Conservation (phyloP, 305 asterid species). For the Stenogyne calaminthoides region DNA sequence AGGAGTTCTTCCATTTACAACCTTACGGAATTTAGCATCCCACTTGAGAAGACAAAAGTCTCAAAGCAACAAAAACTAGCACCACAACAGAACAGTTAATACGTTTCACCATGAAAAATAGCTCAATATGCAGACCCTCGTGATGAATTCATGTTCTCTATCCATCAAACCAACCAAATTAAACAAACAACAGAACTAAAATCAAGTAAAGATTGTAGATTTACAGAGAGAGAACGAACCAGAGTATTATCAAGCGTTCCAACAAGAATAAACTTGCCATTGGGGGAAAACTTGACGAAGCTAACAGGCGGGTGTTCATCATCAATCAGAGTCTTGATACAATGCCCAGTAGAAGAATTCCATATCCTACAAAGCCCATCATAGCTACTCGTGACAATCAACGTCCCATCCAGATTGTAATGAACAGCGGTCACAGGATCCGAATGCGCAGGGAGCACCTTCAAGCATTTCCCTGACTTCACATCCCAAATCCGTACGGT, state of each 20-base stretch:
- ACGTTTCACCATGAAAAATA: neutral
- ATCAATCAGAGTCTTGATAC: conserved; percentile 88
- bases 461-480: conserved; percentile 86
- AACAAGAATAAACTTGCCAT: conserved; percentile 84
- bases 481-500: conserved; percentile 97
- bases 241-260: conserved; percentile 88
- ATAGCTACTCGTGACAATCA: conserved; percentile 86
- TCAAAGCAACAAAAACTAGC: neutral
- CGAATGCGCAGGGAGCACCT: conserved; percentile 95
- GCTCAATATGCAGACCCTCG: neutral
- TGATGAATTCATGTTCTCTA: neutral
- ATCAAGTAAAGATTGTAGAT: conserved; percentile 21
- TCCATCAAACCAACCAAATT: conserved; percentile 6
- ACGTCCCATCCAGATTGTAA: conserved; percentile 78
- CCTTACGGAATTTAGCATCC: neutral
- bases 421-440: conserved; percentile 91
- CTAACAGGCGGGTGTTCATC: conserved; percentile 98
- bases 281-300: conserved; percentile 91
- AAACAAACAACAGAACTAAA: neutral
- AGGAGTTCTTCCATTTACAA: neutral
- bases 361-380: conserved; percentile 98
- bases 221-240: conserved; percentile 54
- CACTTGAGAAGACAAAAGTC: conserved; percentile 3
- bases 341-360: conserved; percentile 97
- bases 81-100: neutral